Evolutionary conservation across 352 stramenopile species (phyloP).

Genomic region (Globisporangium splendens): DNA sequence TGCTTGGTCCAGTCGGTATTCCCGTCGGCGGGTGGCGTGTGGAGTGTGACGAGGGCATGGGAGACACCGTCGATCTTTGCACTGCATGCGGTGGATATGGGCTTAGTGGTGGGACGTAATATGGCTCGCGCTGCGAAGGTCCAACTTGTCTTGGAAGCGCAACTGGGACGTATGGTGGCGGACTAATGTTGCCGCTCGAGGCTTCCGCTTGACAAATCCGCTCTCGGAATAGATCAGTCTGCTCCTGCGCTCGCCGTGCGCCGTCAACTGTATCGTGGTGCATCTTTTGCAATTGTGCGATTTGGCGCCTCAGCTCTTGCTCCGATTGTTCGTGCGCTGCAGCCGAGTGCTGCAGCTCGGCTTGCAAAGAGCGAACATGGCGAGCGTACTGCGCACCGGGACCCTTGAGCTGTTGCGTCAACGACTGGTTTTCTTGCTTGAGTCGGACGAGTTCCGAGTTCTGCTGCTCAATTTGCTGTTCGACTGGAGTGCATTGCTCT

Average conservation of each 20-base stretch:
- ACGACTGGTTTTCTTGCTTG: constrained; percentile 2
- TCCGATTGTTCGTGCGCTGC: constrained; percentile 2
- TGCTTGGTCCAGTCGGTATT: constrained; percentile 1
- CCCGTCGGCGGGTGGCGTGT: constrained; percentile 3
- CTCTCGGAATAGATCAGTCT: constrained; percentile 2
- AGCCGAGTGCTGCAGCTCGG: constrained; percentile 6
- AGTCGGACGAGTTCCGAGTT: neutral
- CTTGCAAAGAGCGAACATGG: constrained; percentile 5
- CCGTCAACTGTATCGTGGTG: constrained; percentile 1
- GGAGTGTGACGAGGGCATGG: neutral
- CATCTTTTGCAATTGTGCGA: neutral
- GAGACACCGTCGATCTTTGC: constrained; percentile 2
- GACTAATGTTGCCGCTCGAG: neutral
- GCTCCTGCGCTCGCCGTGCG: constrained; percentile 2
- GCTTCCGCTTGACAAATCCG: constrained; percentile 1
- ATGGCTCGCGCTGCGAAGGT: no score
- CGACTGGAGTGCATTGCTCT: no score
- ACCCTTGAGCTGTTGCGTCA: constrained; percentile 7
- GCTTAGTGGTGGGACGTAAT: no score
- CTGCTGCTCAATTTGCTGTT: neutral
- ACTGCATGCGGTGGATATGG: neutral
- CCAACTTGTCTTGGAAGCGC: neutral
- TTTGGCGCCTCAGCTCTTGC: neutral
- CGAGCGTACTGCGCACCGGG: neutral
- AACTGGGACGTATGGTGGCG: neutral